Percentiles rank a stretch among this genome's conserved stretches.
Conservation (phyloP, 23 red algal species). For the Gracilaria domingensis region DNA sequence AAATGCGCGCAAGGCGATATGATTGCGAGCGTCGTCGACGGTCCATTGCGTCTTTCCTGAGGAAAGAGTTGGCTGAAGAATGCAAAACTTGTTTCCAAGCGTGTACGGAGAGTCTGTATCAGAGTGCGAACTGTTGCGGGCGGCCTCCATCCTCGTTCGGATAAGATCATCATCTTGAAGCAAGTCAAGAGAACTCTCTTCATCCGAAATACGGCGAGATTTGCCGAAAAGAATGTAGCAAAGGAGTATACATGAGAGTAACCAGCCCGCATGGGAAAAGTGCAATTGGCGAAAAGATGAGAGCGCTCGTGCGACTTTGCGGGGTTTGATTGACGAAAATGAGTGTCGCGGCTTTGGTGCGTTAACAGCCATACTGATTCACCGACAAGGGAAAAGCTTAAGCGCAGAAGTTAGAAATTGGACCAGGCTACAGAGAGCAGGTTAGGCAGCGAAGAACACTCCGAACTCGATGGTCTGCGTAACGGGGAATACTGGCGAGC, state of each 20-base stretch:
- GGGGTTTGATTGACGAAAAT: background rate
- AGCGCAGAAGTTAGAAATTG: background rate
- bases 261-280: constrained; percentile 26
- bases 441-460: background rate
- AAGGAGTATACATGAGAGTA: constrained; percentile 8
- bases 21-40: constrained; percentile 44
- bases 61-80: constrained; percentile 76
- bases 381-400: background rate
- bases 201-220: background rate
- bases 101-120: constrained; percentile 1
- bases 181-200: constrained; percentile 7
- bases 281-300: constrained; percentile 1
- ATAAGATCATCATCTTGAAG: constrained; percentile 55
- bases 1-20: constrained; percentile 75
- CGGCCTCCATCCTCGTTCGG: constrained; percentile 27
- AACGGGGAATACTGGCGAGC: too few relatives aligned
- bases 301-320: background rate
- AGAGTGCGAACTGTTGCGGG: background rate
- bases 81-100: constrained; percentile 75
- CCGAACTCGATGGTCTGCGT: too few relatives aligned
- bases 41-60: constrained; percentile 65
- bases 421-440: background rate
- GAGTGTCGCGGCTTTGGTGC: background rate
- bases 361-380: constrained; percentile 9
- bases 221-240: constrained; percentile 15